These are phyloP conservation scores for Pelargonium australe DNA, from an alignment of 441 rosid species.

Conservation along the genomic window DNA sequence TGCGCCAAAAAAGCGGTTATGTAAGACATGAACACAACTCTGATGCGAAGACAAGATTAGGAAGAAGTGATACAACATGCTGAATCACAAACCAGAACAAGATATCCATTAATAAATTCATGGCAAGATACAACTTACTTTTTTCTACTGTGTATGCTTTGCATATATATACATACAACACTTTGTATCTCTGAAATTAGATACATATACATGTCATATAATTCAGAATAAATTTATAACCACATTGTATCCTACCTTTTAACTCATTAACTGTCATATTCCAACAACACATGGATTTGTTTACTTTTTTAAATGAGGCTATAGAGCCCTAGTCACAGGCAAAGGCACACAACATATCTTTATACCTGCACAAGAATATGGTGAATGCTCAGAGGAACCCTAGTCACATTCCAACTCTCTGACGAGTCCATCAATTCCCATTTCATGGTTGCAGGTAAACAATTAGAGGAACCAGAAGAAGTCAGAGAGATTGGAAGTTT, in stretches of 20 bases:
- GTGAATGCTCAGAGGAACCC: neutral
- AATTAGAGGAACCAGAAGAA: neutral
- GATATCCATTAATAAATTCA: neutral
- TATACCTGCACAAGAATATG: neutral
- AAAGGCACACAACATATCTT: neutral
- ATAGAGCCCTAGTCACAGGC: neutral
- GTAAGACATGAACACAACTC: neutral
- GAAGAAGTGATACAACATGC: neutral
- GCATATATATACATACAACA: neutral
- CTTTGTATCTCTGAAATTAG: neutral
- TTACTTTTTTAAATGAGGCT: neutral
- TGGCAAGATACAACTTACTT: neutral
- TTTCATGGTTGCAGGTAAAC: neutral
- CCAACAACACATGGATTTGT: neutral
- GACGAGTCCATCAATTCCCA: neutral
- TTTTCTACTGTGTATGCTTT: neutral
- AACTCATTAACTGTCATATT: neutral
- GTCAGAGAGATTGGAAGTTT: neutral
- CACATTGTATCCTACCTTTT: neutral
- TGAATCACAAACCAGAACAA: neutral
- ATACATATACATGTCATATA: neutral
- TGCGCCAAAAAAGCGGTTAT: neutral
- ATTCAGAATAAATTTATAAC: neutral
- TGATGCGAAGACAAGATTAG: neutral
- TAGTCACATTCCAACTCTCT: too few relatives aligned